A percentile compares a stretch with the other conserved stretches of the same genome.
phyloP scores from a whole-genome alignment of 768 basidiomycete species.

The Epithele typhae region DNA sequence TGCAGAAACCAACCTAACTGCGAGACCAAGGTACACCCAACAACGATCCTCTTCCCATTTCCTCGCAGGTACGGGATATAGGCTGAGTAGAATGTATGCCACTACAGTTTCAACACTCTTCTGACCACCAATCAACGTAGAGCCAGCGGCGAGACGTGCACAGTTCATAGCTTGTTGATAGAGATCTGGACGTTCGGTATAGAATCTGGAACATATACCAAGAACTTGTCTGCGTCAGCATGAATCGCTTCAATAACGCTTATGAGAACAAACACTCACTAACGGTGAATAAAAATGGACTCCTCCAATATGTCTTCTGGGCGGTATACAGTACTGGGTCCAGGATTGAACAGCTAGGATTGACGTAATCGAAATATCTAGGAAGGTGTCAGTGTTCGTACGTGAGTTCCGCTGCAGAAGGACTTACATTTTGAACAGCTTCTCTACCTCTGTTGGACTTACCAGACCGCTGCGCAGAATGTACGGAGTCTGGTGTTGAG shows the following conservation, averaged over 20 bases:
- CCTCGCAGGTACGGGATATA: slow-evolving; percentile 71
- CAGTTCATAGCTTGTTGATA: slow-evolving; percentile 71
- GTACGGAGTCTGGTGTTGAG: slow-evolving; percentile 51
- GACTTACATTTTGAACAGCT: slow-evolving; percentile 65
- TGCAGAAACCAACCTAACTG: slow-evolving; percentile 57
- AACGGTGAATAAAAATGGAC: slow-evolving; percentile 90
- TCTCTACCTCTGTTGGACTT: slow-evolving; percentile 60
- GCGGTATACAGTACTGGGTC: slow-evolving; percentile 85
- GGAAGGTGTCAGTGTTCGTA: too few species aligned
- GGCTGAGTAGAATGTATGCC: slow-evolving; percentile 75
- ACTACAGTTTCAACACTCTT: slow-evolving; percentile 84
- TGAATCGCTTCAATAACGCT: too few species aligned
- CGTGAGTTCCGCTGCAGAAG: background rate
- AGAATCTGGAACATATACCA: slow-evolving; percentile 82
- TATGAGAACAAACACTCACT: slow-evolving; percentile 48
- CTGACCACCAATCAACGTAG: slow-evolving; percentile 66
- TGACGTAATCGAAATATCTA: slow-evolving; percentile 78
- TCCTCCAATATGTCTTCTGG: slow-evolving; percentile 72
- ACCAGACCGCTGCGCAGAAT: slow-evolving; percentile 65
- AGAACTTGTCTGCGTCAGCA: slow-evolving; percentile 49
- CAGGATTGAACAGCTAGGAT: slow-evolving; percentile 70
- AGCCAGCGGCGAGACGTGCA: slow-evolving; percentile 73
- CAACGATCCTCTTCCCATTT: slow-evolving; percentile 89
- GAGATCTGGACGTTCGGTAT: slow-evolving; percentile 62
- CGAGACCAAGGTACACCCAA: slow-evolving; percentile 87